Conservation (phyloP, 495 filamentous ascomycete species). For the Trichodelitschia bisporula region DNA sequence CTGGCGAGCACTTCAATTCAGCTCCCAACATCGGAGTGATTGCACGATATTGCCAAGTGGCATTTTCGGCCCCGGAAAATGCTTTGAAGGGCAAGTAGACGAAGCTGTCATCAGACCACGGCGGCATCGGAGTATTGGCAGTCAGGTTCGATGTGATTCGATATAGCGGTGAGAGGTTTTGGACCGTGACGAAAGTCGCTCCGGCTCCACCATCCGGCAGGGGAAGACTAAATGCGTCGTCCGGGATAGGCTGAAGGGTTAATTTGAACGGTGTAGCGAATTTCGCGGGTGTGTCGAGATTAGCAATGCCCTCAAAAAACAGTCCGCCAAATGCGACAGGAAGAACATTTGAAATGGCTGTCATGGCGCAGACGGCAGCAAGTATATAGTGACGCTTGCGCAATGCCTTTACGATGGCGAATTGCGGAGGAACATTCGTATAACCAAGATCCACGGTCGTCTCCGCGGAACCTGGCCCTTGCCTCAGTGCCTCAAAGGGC, state of each 20-base stretch:
- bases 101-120: constrained; percentile 13
- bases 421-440: constrained; percentile 20
- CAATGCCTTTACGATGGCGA: constrained; percentile 17
- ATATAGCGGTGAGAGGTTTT: constrained; percentile 5
- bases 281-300: background rate
- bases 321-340: constrained; percentile 16
- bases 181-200: background rate
- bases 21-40: constrained; percentile 3
- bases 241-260: constrained; percentile 1
- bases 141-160: constrained; percentile 14
- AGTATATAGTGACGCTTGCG: constrained; percentile 16
- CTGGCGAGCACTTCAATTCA: constrained; percentile 2
- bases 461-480: constrained; percentile 9
- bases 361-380: constrained; percentile 13
- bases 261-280: constrained; percentile 3
- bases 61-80: constrained; percentile 1
- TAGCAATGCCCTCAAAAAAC: constrained; percentile 8
- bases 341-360: constrained; percentile 18
- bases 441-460: constrained; percentile 18
- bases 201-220: background rate
- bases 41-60: background rate
- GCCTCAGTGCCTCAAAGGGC: constrained; percentile 19
- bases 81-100: constrained; percentile 16
- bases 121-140: constrained; percentile 10
- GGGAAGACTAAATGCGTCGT: constrained; percentile 1